Evolutionary conservation across 768 basidiomycete genomes (phyloP).

Genomic region (Nevesoporus exiguus): DNA sequence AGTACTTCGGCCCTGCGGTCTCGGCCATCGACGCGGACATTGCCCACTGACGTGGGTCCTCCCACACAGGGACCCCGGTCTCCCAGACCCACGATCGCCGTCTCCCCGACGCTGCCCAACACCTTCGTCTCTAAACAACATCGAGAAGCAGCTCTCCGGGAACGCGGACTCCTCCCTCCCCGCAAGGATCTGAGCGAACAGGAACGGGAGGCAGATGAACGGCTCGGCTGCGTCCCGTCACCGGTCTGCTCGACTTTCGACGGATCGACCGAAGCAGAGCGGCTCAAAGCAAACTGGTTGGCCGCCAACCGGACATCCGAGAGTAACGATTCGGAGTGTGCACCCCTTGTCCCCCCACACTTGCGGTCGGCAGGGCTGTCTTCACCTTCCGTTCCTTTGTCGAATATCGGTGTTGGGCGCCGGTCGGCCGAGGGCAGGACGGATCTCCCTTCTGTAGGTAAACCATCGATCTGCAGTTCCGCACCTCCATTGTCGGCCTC

Average conservation of each 20-base stretch:
- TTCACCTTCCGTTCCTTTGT: slow-evolving; percentile 1
- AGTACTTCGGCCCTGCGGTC: background rate
- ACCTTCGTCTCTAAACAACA: slow-evolving; percentile 20
- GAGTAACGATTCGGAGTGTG: slow-evolving; percentile 24
- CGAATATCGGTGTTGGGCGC: background rate
- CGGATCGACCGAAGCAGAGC: slow-evolving; percentile 44
- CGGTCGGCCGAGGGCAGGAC: slow-evolving; percentile 13
- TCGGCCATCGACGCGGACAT: slow-evolving; percentile 14
- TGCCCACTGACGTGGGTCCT: background rate
- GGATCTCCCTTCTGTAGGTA: slow-evolving; percentile 11
- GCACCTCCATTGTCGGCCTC: slow-evolving; percentile 22
- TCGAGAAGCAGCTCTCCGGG: slow-evolving; percentile 55
- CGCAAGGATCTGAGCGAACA: slow-evolving; percentile 34
- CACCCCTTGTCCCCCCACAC: background rate
- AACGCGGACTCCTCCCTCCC: slow-evolving; percentile 55
- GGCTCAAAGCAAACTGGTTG: slow-evolving; percentile 54
- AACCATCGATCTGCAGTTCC: slow-evolving; percentile 25
- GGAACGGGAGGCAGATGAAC: slow-evolving; percentile 41
- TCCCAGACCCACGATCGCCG: background rate
- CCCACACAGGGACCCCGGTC: slow-evolving; percentile 1
- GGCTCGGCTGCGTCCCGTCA: slow-evolving; percentile 37
- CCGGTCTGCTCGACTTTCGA: slow-evolving; percentile 22
- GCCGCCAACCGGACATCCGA: slow-evolving; percentile 34
- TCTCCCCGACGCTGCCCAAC: slow-evolving; percentile 21
- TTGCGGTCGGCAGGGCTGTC: background rate